Conservation (phyloP, 2,329 filamentous ascomycete genomes). For the Dothideomycetes sp. region DNA sequence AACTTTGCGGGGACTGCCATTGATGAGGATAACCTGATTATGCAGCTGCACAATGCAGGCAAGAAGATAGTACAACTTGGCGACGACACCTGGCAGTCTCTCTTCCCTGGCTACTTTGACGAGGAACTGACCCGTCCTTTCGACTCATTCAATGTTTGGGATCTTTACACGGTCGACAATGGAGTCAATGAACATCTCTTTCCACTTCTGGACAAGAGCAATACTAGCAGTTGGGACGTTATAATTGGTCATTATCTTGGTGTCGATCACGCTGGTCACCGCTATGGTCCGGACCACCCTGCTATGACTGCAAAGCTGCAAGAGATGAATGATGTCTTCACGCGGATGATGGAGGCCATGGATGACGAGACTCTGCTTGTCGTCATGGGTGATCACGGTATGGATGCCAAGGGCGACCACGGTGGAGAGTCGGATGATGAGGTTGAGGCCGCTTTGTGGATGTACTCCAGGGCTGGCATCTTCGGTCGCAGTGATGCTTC, state of each 20-base stretch:
- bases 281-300: conserved; percentile 84
- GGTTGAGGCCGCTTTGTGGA: conserved; percentile 89
- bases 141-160: conserved; percentile 98
- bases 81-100: conserved; percentile 92
- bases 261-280: conserved; percentile 92
- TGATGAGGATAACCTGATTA: conserved; percentile 75
- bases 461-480: conserved; percentile 82
- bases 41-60: conserved; percentile 51
- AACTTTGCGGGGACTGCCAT: conserved; percentile 94
- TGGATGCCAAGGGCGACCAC: conserved; percentile 95
- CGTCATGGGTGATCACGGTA: conserved; percentile 98
- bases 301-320: conserved; percentile 84
- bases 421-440: conserved; percentile 98
- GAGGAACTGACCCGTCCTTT: conserved; percentile 76
- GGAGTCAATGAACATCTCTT: conserved; percentile 87
- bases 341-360: conserved; percentile 56
- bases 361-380: conserved; percentile 82
- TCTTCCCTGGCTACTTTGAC: conserved; percentile 93
- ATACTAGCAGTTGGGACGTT: conserved; percentile 74
- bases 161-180: conserved; percentile 92
- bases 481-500: conserved; percentile 68
- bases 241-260: conserved; percentile 88
- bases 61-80: conserved; percentile 84
- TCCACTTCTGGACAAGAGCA: conserved; percentile 59
- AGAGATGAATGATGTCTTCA: conserved; percentile 80